Evolutionary conservation across 164 flowering plant species (phyloP).

Genomic region (Piper betle): DNA sequence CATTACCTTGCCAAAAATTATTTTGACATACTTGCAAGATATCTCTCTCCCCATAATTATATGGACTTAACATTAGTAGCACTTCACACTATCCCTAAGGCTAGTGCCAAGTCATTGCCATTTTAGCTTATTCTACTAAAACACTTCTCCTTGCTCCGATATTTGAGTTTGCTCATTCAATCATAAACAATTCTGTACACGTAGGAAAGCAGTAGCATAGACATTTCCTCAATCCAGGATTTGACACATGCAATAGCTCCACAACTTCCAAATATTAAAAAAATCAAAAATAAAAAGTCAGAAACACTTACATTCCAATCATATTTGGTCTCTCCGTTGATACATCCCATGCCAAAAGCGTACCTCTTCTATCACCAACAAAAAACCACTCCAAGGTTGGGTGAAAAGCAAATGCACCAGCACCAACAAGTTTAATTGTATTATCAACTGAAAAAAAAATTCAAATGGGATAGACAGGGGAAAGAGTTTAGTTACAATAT

Average conservation of each 20-base stretch:
- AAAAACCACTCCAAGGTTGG: slow-evolving; percentile 95
- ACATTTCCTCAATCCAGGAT: neutral
- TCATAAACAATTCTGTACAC: too few species aligned
- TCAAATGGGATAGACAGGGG: neutral
- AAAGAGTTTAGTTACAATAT: neutral
- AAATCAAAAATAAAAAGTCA: neutral
- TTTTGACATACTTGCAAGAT: too few species aligned
- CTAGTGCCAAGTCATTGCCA: too few species aligned
- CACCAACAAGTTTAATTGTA: slow-evolving; percentile 85
- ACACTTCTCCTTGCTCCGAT: too few species aligned
- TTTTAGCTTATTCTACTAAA: too few species aligned
- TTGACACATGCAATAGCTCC: neutral
- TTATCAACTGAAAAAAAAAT: slow-evolving; percentile 61
- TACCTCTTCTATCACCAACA: slow-evolving; percentile 96
- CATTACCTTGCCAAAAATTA: too few species aligned
- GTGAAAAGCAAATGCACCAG: slow-evolving; percentile 93
- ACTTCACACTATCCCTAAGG: too few species aligned
- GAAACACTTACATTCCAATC: slow-evolving; percentile 84
- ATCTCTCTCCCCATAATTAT: too few species aligned
- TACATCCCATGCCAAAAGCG: slow-evolving; percentile 98
- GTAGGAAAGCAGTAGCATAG: neutral
- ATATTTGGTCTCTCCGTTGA: slow-evolving; percentile 91
- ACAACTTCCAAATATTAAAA: neutral
- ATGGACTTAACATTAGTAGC: too few species aligned
- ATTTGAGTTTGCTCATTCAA: too few species aligned